Base-by-base conservation (phyloP, 495 filamentous ascomycete genomes). In the Trichocladium uniseriatum region DNA sequence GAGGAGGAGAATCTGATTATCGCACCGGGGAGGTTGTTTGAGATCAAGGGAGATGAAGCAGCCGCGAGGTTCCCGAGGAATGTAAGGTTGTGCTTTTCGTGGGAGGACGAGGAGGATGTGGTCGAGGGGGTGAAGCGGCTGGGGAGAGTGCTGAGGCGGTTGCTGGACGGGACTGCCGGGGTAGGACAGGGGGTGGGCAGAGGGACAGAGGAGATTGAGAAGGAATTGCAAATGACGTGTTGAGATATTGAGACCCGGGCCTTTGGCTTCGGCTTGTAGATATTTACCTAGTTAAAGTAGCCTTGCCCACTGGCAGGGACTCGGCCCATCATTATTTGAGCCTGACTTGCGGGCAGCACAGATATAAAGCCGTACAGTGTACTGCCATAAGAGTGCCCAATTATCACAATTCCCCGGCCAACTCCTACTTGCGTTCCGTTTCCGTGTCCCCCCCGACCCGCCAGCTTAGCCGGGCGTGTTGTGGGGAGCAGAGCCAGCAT, bases 31-130 rank as follows among this genome's bases (percentile, higher is more conserved):
- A 62, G 71, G 32, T 58, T 85, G 20, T 92, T 89, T 63, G 78
- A 80, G 53, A 82, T 90, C 3, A 63, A 69, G 3, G 76, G 77
- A 31, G 77, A 87, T 55, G 63, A 71, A 36, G 57, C 60, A 2
- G 62, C 53, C 14, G 62, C 67, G 43, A 66, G 60, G 46, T 86
- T 89, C 60, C 64, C 65, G 21, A 51, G 70, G 28, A 62, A 69
- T 31, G 48, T 92, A 14, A 73, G 87, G 38, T 55, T 94, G 7
- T 87, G 83, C 52, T 89, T 87, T 63, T 74, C 84, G 9, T 91
- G 82, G 81, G 86, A 83, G 67, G 76, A 82, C 16, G 80, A 80
- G 59, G 72, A 72, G n/a, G 66, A 74, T 43, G 52, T 94, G n/a
- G 70, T 57, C 1, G 84, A 89, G 58, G 87, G 85, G 0, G 73